Conservation (phyloP, 805 yeast species). For the Saccharomyces jurei region DNA sequence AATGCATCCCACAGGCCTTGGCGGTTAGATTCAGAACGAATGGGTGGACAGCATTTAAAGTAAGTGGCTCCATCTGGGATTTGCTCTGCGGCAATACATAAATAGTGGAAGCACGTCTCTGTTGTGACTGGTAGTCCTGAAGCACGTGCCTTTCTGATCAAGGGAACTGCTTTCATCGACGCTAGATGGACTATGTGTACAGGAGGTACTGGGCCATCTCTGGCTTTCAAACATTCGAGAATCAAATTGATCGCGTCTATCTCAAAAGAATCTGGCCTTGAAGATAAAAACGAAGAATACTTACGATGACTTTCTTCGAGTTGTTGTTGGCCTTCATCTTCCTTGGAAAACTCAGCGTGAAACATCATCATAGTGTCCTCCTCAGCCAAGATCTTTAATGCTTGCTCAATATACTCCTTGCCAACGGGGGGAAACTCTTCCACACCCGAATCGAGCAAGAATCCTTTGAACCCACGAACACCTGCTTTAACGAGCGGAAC, state of each 20-base stretch:
- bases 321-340: conserved; percentile 12
- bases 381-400: conserved; percentile 55
- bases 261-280: conserved; percentile 85
- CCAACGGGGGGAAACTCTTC: conserved; percentile 86
- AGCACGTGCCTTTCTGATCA: conserved; percentile 56
- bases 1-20: conserved; percentile 72
- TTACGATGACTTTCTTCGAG: conserved; percentile 42
- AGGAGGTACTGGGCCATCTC: conserved; percentile 44
- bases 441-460: conserved; percentile 89
- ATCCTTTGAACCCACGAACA: conserved; percentile 90
- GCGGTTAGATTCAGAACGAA: conserved; percentile 67
- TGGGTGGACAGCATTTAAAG: conserved; percentile 94
- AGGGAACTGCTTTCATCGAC: conserved; percentile 72
- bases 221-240: conserved; percentile 48
- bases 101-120: conserved; percentile 92
- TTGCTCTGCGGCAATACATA: conserved; percentile 67
- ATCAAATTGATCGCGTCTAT: conserved; percentile 73
- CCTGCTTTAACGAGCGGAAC: conserved; percentile 75
- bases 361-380: conserved; percentile 72
- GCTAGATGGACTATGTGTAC: conserved; percentile 89
- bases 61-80: conserved; percentile 74
- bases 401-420: conserved; percentile 54
- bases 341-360: conserved; percentile 83
- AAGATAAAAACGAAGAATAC: conserved; percentile 66
- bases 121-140: conserved; percentile 60